Conservation (phyloP, 2,329 filamentous ascomycete species). For the Lecanicillium sp. region DNA sequence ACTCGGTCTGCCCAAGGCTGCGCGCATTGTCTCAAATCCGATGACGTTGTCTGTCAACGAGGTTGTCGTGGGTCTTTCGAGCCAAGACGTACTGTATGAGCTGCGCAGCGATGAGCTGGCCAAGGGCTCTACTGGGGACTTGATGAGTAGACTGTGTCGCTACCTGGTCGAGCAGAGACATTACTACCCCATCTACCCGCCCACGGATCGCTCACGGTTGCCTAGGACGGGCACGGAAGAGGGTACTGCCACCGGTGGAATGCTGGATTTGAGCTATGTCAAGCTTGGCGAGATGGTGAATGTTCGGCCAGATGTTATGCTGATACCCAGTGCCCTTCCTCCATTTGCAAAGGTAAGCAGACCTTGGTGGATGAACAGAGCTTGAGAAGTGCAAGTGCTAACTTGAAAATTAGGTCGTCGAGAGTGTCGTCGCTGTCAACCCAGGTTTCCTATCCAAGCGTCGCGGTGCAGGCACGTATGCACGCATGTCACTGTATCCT, state of each 20-base stretch:
- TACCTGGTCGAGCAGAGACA: slow-evolving; percentile 84
- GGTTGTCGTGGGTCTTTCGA: slow-evolving; percentile 69
- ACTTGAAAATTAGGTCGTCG: slow-evolving; percentile 58
- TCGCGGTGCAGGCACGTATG: slow-evolving; percentile 76
- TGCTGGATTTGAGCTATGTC: slow-evolving; percentile 74
- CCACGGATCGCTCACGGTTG: slow-evolving; percentile 58
- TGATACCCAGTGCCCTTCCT: slow-evolving; percentile 73
- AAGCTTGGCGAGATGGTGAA: slow-evolving; percentile 88
- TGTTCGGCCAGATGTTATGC: slow-evolving; percentile 73
- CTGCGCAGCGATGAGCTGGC: slow-evolving; percentile 62
- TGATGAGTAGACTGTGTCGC: slow-evolving; percentile 63
- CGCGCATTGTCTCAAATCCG: slow-evolving; percentile 77
- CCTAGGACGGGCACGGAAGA: slow-evolving; percentile 55
- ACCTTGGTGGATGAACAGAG: neutral
- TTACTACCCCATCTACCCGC: slow-evolving; percentile 84
- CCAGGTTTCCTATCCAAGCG: slow-evolving; percentile 82
- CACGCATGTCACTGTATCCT: slow-evolving; percentile 67
- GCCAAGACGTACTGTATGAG: slow-evolving; percentile 78
- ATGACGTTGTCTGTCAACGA: slow-evolving; percentile 88
- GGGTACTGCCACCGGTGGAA: slow-evolving; percentile 60
- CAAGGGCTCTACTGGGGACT: slow-evolving; percentile 29
- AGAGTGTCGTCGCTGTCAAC: slow-evolving; percentile 84
- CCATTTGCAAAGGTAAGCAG: slow-evolving; percentile 74
- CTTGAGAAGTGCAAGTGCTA: neutral
- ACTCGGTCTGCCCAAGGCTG: slow-evolving; percentile 69